phyloP scores from a whole-genome alignment of 768 basidiomycete genomes.

The Kondoa malvinella region DNA sequence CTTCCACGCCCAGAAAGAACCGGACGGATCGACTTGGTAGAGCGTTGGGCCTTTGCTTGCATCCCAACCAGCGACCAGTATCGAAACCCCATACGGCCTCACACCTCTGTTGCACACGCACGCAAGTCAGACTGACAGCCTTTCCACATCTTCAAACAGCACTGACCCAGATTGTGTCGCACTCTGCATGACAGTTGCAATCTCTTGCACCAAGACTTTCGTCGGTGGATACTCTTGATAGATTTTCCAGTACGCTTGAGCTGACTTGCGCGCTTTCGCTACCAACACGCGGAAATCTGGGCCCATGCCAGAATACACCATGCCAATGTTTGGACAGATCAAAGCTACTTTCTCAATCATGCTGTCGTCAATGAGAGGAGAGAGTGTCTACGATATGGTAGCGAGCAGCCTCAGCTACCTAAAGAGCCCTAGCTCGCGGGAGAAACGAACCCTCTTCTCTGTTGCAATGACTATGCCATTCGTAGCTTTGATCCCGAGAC shows the following conservation, averaged over 20 bases:
- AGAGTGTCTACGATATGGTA: slow-evolving; percentile 48
- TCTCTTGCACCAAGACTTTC: slow-evolving; percentile 85
- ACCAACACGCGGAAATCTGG: slow-evolving; percentile 94
- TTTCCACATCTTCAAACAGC: background rate
- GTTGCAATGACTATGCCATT: slow-evolving; percentile 99
- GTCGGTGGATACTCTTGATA: slow-evolving; percentile 97
- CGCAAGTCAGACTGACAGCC: background rate
- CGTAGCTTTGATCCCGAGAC: slow-evolving; percentile 97
- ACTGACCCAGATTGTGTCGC: slow-evolving; percentile 94
- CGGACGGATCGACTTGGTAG: slow-evolving; percentile 97
- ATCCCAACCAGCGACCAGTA: slow-evolving; percentile 95
- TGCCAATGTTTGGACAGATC: slow-evolving; percentile 95
- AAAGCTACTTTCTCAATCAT: slow-evolving; percentile 90
- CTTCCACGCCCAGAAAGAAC: slow-evolving; percentile 99
- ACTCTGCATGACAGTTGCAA: slow-evolving; percentile 96
- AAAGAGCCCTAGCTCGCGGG: too few relatives aligned
- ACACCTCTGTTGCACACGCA: slow-evolving; percentile 54
- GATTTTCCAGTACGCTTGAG: slow-evolving; percentile 98
- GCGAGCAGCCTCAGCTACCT: too few relatives aligned
- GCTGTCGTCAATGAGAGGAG: slow-evolving; percentile 90
- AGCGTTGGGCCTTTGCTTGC: slow-evolving; percentile 81
- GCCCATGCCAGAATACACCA: slow-evolving; percentile 99
- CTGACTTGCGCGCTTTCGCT: slow-evolving; percentile 85
- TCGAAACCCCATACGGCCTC: slow-evolving; percentile 92
- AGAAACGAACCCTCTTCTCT: slow-evolving; percentile 51